Evolutionary conservation across 148 eudicot genomes (phyloP), one percentile per base, ranked within the genome.

Genomic region (Hydrangea macrophylla): DNA sequence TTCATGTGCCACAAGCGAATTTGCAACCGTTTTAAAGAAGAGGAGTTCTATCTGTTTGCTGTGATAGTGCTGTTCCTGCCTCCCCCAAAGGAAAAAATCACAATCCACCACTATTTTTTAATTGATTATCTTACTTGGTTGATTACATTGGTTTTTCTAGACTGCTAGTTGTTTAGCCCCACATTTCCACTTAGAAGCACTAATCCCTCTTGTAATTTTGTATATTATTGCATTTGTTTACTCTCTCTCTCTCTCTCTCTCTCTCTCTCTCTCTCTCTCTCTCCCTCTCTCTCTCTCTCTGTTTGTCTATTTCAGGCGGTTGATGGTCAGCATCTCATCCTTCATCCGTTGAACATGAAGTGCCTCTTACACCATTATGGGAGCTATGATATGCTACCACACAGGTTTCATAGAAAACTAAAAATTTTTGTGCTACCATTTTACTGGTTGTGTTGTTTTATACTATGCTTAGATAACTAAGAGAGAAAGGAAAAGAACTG

Each of bases 281-380:
- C 8, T 35, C 8, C 39, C 8, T 35, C 8, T 35, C 8, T 8
- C 8, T 35, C 8, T 35, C 8, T 8, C 39, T 35, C 8, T 35
- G n/a, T n/a, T n/a, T n/a, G n/a, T 35, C 5, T 77, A 37, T 82
- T 79, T 62, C 90, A 94, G 99, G 93, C 89, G 60, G 80, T 84
- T 80, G 99, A 94, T 82, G 99, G 99, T 69, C 99, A 94, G 78
- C 84, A 90, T 70, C 74, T 91, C 57, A 84, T 87, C 68, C 89
- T 94, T 72, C 97, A 94, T 84, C 92, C 99, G 27, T 65, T 94
- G 68, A 88, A 87, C 71, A 75, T 88, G 93, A 94, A 89, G 88
- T 94, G 97, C 70, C 99, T 94, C 75, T 70, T 94, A 76, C 88
- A 88, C 79, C 90, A 94, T 73, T 88, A 88, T 82, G 97, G 94